Evolutionary conservation across 257 asterid genomes (phyloP), one percentile per base, ranked within the genome.

Genomic region (Penstemon davidsonii): DNA sequence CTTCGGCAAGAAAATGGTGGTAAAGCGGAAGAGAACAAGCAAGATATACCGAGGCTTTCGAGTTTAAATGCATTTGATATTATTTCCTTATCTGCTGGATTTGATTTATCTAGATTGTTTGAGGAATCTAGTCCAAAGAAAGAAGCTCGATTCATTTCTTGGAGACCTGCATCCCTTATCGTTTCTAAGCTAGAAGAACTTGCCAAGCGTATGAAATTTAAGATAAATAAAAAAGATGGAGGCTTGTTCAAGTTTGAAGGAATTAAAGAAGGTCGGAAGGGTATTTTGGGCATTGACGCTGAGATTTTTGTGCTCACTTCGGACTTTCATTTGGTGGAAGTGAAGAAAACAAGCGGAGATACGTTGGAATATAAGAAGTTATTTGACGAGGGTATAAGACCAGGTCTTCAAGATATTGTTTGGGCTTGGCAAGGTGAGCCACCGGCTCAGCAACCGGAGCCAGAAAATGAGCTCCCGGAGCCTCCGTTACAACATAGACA

Each of bases 281-380:
- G 98, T 12, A 60, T 76, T 67, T 60, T 92, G 68, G 36, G 79
- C 33, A 71, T 92, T 46, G 96, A 90, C 8, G 89, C 92, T 0
- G 97, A 90, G 91, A 90, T 92, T 58, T 92, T 92, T 45, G 88
- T 81, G 80, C 81, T 92, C 52, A 73, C 91, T 40, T 77, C 84
- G 0, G 79, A 52, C n/a, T 71, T 88, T 69, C 90, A 86, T 75
- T 56, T 92, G 82, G 95, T 92, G 69, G 97, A 92, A 75, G 55
- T 92, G 72, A 85, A 79, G 82, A 90, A 88, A 78, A 84, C 88
- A 3, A 77, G 66, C 43, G 98, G 99, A 3, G 97, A 90, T 73
- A 81, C 97, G 0, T 62, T 87, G 68, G 96, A 93, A 58, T 93
- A 88, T 67, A 79, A 75, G 70, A 85, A 71, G 74, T 36, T 90